phyloP scores from a whole-genome alignment of 108 stramenopile species.

The Cyclotella choctawhatcheeana region DNA sequence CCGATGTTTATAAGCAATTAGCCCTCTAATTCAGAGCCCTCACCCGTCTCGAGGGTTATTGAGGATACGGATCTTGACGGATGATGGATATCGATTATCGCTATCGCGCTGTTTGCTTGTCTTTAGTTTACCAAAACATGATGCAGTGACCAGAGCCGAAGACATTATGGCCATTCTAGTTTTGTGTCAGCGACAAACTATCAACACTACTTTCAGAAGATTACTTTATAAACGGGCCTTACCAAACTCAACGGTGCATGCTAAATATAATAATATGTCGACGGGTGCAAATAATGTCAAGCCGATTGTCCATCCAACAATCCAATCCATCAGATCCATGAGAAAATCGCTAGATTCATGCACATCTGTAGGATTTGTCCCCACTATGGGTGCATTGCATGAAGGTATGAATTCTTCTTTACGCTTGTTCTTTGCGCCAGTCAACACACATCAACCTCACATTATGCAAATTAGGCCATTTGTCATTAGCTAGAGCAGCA shows the following conservation, averaged over 20 bases:
- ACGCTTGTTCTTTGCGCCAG: background rate
- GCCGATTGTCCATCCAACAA: constrained; percentile 38
- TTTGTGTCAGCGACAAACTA: too few species aligned
- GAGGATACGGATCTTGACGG: too few species aligned
- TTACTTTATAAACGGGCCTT: background rate
- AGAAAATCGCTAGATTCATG: constrained; percentile 35
- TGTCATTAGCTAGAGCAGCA: constrained; percentile 78
- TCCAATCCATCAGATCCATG: constrained; percentile 43
- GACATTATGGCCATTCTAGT: too few species aligned
- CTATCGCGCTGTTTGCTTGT: too few species aligned
- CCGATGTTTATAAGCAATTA: too few species aligned
- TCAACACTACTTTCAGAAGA: too few species aligned
- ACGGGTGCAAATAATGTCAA: constrained; percentile 1
- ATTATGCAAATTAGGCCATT: constrained; percentile 53
- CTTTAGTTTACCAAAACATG: too few species aligned
- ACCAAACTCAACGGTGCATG: too few species aligned
- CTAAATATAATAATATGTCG: constrained; percentile 2
- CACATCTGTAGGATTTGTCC: constrained; percentile 89
- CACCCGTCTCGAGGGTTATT: too few species aligned
- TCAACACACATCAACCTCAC: background rate
- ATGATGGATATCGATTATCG: too few species aligned
- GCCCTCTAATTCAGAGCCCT: too few species aligned
- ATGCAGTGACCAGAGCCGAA: too few species aligned
- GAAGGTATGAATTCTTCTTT: constrained; percentile 67
- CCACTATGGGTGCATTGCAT: constrained; percentile 99